Percentiles rank a stretch among this genome's conserved stretches.
phyloP scores from a whole-genome alignment of 2,329 filamentous ascomycete genomes.

The Ophiostoma himal-ulmi region DNA sequence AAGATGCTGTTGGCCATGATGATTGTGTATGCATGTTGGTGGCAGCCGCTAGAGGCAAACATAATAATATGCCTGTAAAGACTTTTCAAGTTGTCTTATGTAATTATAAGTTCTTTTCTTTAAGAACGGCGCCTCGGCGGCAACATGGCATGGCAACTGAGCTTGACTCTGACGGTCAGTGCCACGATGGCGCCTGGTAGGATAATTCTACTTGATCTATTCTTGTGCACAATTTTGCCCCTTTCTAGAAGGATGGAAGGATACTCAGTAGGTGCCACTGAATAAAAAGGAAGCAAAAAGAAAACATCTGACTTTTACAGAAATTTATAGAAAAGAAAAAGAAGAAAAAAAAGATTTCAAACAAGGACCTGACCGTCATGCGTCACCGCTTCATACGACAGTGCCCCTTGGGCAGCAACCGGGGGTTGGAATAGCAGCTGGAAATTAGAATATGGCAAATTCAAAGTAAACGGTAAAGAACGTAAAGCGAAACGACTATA shows the following conservation, averaged over 20 bases:
- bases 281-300: not conserved
- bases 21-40: not conserved
- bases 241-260: not conserved
- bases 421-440: not conserved
- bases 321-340: not conserved
- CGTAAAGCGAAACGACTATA: not conserved
- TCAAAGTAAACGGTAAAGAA: not conserved
- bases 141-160: not conserved
- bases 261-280: too few species aligned
- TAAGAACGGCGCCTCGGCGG: too few species aligned
- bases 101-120: too few species aligned
- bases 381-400: not conserved
- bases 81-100: not conserved
- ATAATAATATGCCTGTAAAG: too few species aligned
- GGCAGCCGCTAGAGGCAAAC: too few species aligned
- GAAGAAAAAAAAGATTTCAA: not conserved
- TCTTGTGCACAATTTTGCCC: not conserved
- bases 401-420: constrained; percentile 10
- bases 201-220: not conserved
- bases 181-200: not conserved
- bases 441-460: not conserved
- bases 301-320: not conserved
- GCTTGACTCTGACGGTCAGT: not conserved
- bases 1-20: not conserved
- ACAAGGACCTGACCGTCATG: not conserved